Evolutionary conservation across 2,329 filamentous ascomycete genomes (phyloP).

Genomic region (Alternaria burnsii): DNA sequence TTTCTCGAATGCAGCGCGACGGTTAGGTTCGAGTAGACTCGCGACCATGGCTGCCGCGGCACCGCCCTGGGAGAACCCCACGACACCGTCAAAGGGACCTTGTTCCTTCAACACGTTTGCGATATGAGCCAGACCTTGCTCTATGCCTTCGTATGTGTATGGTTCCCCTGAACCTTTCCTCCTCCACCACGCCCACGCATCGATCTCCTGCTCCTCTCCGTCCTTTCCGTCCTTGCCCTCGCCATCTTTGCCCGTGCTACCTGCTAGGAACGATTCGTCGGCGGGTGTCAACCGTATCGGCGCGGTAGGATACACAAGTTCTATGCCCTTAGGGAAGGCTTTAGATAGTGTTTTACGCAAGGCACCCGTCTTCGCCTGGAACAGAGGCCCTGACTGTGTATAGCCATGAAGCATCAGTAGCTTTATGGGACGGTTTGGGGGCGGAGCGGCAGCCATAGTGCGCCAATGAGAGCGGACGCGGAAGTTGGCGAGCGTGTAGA

Average conservation of each 20-base stretch:
- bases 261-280: constrained; percentile 63
- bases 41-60: constrained; percentile 77
- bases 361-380: constrained; percentile 87
- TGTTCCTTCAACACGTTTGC: constrained; percentile 54
- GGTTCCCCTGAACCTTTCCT: constrained; percentile 64
- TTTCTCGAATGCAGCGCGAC: constrained; percentile 59
- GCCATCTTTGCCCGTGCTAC: constrained; percentile 20
- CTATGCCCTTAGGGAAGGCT: constrained; percentile 66
- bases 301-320: constrained; percentile 58
- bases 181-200: constrained; percentile 86
- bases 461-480: constrained; percentile 27
- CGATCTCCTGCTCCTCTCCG: constrained; percentile 63
- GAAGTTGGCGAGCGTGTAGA: constrained; percentile 24
- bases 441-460: constrained; percentile 44
- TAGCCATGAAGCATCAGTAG: constrained; percentile 71
- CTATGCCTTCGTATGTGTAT: constrained; percentile 70
- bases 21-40: constrained; percentile 70
- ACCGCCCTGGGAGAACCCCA: constrained; percentile 50
- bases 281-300: constrained; percentile 53
- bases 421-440: constrained; percentile 50
- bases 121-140: constrained; percentile 71
- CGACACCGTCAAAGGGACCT: constrained; percentile 49
- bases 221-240: constrained; percentile 37
- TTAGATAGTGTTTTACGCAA: constrained; percentile 83
- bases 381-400: constrained; percentile 87